Evolutionary conservation across 495 filamentous ascomycete species (phyloP), one percentile per base, ranked within the genome.

Genomic region (Amorphotheca resinae): DNA sequence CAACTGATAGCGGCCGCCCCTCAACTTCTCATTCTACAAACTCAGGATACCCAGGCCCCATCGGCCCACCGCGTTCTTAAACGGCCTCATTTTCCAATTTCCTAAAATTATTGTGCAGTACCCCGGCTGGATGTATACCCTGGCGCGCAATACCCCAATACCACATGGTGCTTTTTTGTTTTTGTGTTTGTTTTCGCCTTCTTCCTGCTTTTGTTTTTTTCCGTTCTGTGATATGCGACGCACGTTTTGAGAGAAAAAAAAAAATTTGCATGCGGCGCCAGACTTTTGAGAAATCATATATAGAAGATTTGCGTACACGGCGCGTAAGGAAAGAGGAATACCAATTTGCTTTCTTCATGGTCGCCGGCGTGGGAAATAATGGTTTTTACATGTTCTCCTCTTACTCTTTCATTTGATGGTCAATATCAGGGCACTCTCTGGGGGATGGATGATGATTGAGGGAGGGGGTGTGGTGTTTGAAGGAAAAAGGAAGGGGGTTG

Each of bases 1-100:
- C 84, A 61, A 81, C 79, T 62, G 85, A 93, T 62, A 87, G 82
- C 72, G 85, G 85, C 69, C 84, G 85, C 52, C 85, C 85, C 59
- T 84, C 81, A 56, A 93, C 85, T 67, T 88, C 84, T 70, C 84
- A 91, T 82, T 93, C 85, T 70, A 82, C 76, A 49, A 72, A 73
- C 79, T 85, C 82, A 76, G 82, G 81, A 86, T 87, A 87, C 82
- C 82, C 82, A 74, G 82, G 78, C 71, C 82, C 82, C 22, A 82
- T 83, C 68, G 82, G 80, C 68, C 80, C 81, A 74, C 84, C 79
- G 68, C 82, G 82, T 79, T 86, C 46, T 49, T 49, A 45, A 55
- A 46, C 44, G 43, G 33, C 37, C 41, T 16, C 16, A 22, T 56
- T 48, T 44, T 32, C 32, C 40, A 47, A 42, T 50, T 50, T 52